These are phyloP conservation scores for Hevea brasiliensis DNA, from an alignment of 345 rosid genomes.

Conservation along the genomic window DNA sequence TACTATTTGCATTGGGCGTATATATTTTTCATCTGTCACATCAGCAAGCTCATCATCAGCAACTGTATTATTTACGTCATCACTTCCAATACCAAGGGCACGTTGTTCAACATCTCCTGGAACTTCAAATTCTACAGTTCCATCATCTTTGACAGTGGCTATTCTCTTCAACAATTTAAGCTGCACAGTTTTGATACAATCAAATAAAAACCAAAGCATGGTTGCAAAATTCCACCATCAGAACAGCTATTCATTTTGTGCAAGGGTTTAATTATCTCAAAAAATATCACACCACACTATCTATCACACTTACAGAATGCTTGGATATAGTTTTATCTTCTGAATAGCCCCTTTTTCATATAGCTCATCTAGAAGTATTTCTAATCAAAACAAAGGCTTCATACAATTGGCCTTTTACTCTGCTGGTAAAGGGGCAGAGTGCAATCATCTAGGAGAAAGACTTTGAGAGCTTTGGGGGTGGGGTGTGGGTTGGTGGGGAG, in stretches of 20 bases:
- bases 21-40: constrained; percentile 52
- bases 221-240: constrained; percentile 5
- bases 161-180: constrained; percentile 75
- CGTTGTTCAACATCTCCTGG: constrained; percentile 73
- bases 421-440: no score
- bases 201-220: constrained; percentile 16
- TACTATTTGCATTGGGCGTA: constrained; percentile 70
- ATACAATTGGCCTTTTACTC: no score
- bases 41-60: constrained; percentile 65
- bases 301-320: no score
- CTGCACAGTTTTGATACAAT: constrained; percentile 50
- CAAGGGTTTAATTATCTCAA: no score
- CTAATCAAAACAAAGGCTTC: no score
- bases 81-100: constrained; percentile 35
- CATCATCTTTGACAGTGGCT: constrained; percentile 93
- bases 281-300: no score
- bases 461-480: neutral
- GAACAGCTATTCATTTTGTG: neutral
- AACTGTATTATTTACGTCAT: constrained; percentile 37
- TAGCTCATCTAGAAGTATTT: no score
- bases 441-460: neutral
- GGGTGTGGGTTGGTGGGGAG: neutral
- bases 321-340: no score
- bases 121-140: constrained; percentile 90
- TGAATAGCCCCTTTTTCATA: no score